Conservation (phyloP, 2,329 filamentous ascomycete species). For the Dothiorella sarmentorum region DNA sequence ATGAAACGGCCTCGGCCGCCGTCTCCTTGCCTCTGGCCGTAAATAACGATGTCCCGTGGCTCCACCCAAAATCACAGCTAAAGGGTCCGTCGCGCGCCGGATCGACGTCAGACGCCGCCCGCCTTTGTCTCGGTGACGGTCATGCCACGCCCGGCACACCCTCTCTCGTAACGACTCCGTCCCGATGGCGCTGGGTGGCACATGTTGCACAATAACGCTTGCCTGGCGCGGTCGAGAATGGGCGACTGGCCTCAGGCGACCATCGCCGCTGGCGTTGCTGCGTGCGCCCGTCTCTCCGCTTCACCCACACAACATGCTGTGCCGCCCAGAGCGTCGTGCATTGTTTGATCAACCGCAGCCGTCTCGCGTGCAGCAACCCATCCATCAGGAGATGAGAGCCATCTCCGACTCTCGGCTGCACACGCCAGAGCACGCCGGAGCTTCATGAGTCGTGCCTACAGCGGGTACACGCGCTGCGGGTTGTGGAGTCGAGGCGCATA, state of each 20-base stretch:
- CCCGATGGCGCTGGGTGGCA: constrained; percentile 4
- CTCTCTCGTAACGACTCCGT: constrained; percentile 2
- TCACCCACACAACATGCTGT: background rate
- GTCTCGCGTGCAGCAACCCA: constrained; percentile 1
- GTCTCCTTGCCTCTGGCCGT: constrained; percentile 5
- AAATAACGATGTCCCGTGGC: constrained; percentile 15
- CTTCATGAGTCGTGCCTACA: constrained; percentile 11
- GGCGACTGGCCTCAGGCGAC: background rate
- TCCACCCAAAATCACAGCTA: constrained; percentile 10
- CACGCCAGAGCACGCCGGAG: background rate
- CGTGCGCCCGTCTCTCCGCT: background rate
- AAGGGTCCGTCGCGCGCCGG: constrained; percentile 7
- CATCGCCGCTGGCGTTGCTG: background rate
- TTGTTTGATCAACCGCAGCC: constrained; percentile 4
- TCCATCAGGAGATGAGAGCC: constrained; percentile 3
- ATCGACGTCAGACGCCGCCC: constrained; percentile 15
- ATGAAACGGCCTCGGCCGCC: constrained; percentile 10
- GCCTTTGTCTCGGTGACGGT: constrained; percentile 12
- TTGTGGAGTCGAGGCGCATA: background rate
- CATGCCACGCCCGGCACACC: constrained; percentile 5
- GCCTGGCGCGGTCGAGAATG: background rate
- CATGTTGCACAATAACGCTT: constrained; percentile 13
- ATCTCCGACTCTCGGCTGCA: constrained; percentile 3
- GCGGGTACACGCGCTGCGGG: constrained; percentile 8
- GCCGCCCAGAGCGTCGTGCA: background rate